phyloP scores from a whole-genome alignment of 257 asterid species.

The Gardenia jasminoides region DNA sequence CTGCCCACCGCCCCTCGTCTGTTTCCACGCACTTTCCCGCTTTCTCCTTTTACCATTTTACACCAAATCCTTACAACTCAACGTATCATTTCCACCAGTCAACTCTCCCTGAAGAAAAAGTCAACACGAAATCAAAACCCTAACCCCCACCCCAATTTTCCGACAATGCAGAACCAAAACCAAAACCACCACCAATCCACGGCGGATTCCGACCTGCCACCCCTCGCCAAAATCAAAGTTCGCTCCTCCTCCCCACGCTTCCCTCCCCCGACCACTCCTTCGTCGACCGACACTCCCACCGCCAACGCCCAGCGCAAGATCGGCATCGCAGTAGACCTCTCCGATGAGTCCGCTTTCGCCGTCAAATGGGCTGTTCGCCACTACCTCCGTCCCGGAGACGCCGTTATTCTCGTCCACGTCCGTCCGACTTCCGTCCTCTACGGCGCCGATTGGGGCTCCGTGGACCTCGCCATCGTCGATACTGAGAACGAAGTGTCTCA shows the following conservation, averaged over 20 bases:
- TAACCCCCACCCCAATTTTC: not conserved
- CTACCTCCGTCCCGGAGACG: conserved; percentile 88
- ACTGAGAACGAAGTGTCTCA: conserved; percentile 61
- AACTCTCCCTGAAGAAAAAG: not conserved
- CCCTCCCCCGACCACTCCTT: conserved; percentile 68
- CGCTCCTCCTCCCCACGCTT: conserved; percentile 87
- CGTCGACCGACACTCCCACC: conserved; percentile 69
- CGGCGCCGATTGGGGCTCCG: conserved; percentile 95
- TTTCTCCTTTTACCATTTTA: not conserved
- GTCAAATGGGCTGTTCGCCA: conserved; percentile 80
- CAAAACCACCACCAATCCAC: conserved; percentile 26
- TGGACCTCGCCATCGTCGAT: conserved; percentile 68
- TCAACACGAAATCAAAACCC: conserved; percentile 19
- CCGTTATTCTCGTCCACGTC: conserved; percentile 72
- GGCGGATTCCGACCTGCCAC: conserved; percentile 78
- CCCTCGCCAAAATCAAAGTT: conserved; percentile 77
- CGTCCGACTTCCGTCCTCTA: conserved; percentile 90
- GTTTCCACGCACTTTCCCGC: too few species aligned
- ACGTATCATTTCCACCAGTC: not conserved
- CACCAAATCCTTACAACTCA: too few species aligned
- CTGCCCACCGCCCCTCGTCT: not conserved
- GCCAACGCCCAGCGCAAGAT: conserved; percentile 78
- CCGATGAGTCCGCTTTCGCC: conserved; percentile 83
- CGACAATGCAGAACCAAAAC: conserved; percentile 21
- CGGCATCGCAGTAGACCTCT: conserved; percentile 87